Conservation (phyloP, 768 basidiomycete genomes). For the Podaxis rugospora region DNA sequence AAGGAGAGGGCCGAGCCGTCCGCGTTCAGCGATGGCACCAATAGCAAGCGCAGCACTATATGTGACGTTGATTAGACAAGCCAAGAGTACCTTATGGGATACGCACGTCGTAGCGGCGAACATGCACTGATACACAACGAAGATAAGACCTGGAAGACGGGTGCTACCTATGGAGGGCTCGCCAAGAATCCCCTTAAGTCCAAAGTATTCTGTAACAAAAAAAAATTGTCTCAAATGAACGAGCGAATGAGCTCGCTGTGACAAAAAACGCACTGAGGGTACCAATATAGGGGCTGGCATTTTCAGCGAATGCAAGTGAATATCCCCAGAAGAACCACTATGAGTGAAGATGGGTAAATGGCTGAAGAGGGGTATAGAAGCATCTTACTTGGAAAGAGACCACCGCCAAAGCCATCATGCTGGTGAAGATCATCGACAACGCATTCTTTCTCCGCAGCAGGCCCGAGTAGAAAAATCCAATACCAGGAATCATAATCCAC, state of each 20-base stretch:
- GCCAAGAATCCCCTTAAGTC: constrained; percentile 70
- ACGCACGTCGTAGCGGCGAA: constrained; percentile 84
- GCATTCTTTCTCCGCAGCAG: constrained; percentile 92
- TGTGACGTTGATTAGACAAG: constrained; percentile 18
- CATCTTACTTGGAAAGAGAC: constrained; percentile 79
- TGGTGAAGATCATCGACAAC: constrained; percentile 73
- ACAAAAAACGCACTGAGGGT: constrained; percentile 55
- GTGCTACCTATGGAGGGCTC: constrained; percentile 70
- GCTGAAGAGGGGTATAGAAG: background rate
- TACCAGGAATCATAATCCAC: constrained; percentile 81
- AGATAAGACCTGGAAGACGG: constrained; percentile 69
- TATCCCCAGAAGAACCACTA: constrained; percentile 99
- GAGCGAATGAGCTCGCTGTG: background rate
- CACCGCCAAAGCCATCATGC: constrained; percentile 71
- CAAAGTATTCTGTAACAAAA: constrained; percentile 63
- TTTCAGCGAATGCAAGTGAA: constrained; percentile 86
- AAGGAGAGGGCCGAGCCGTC: constrained; percentile 78
- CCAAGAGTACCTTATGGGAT: background rate
- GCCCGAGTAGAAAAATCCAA: constrained; percentile 89
- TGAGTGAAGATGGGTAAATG: constrained; percentile 8
- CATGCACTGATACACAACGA: constrained; percentile 86
- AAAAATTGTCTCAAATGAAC: background rate
- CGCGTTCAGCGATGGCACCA: constrained; percentile 90
- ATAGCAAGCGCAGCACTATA: constrained; percentile 79
- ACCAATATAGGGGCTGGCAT: constrained; percentile 74